Conservation (phyloP, 2,329 filamentous ascomycete genomes). For the Xylariomycetidae sp. region DNA sequence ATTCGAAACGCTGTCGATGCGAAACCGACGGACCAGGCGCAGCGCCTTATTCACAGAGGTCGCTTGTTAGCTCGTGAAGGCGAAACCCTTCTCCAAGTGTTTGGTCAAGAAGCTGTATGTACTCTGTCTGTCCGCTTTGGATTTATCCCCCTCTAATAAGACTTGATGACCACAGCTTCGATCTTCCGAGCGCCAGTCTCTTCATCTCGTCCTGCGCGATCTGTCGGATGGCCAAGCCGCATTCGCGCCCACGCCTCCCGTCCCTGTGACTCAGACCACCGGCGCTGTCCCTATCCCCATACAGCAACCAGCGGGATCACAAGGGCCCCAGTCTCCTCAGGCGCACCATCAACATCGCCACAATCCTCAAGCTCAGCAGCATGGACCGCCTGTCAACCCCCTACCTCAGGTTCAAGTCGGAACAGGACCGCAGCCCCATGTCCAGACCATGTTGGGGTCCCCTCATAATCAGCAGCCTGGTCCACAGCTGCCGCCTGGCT, state of each 20-base stretch:
- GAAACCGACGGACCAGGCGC: slow-evolving; percentile 46
- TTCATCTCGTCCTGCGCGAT: slow-evolving; percentile 30
- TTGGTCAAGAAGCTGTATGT: slow-evolving; percentile 49
- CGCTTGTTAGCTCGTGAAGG: slow-evolving; percentile 47
- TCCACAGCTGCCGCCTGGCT: slow-evolving; percentile 11
- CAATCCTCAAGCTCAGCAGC: slow-evolving; percentile 8
- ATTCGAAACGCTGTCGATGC: slow-evolving; percentile 46
- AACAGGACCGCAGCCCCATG: slow-evolving; percentile 10
- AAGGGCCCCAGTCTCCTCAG: slow-evolving; percentile 9
- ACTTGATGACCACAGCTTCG: slow-evolving; percentile 19
- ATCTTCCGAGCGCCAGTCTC: slow-evolving; percentile 20
- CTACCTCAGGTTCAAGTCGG: slow-evolving; percentile 12
- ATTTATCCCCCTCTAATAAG: slow-evolving; percentile 6
- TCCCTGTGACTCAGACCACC: slow-evolving; percentile 1
- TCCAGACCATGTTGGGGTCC: slow-evolving; percentile 15
- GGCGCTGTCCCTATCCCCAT: slow-evolving; percentile 6
- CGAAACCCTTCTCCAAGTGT: slow-evolving; percentile 51
- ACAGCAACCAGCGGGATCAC: slow-evolving; percentile 13
- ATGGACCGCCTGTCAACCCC: slow-evolving; percentile 7
- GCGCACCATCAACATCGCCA: slow-evolving; percentile 10
- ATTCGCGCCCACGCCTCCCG: slow-evolving; percentile 9
- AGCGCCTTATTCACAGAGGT: slow-evolving; percentile 56
- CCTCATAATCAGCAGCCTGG: slow-evolving; percentile 9
- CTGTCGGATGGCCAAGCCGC: slow-evolving; percentile 18
- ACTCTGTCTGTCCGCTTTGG: background rate